A percentile compares a stretch with the other conserved stretches of the same genome.
Evolutionary conservation across 345 rosid genomes (phyloP).

Genomic region (Acer campestre): DNA sequence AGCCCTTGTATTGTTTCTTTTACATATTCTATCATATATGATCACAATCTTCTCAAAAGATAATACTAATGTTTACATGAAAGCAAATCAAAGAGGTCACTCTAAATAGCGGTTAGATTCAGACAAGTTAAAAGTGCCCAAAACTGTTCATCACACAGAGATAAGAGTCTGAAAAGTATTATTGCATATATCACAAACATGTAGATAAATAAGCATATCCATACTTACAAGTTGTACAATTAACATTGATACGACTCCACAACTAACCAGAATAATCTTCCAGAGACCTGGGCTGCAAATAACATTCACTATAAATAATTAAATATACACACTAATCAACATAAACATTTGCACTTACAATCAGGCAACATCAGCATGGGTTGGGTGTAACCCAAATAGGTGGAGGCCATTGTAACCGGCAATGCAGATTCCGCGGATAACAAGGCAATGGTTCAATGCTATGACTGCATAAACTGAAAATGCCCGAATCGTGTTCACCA

Average conservation of each 20-base stretch:
- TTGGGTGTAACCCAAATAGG: constrained; percentile 60
- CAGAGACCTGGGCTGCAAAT: background rate
- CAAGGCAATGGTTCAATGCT: constrained; percentile 53
- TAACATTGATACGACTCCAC: background rate
- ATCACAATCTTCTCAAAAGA: background rate
- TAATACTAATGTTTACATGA: background rate
- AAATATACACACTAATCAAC: background rate
- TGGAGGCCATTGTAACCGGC: constrained; percentile 34
- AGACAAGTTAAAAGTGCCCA: background rate
- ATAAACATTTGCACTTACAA: constrained; percentile 3
- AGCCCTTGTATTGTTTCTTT: background rate
- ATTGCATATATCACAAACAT: constrained; percentile 3
- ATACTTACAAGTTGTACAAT: background rate
- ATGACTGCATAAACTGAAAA: constrained; percentile 43
- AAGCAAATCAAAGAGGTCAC: background rate
- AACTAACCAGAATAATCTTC: background rate
- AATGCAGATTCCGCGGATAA: constrained; percentile 21
- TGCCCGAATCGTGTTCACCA: constrained; percentile 54
- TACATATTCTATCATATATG: background rate
- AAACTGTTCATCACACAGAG: no score
- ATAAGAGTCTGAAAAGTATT: background rate
- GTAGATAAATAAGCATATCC: constrained; percentile 1
- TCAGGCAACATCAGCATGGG: constrained; percentile 39
- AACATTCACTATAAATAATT: background rate
- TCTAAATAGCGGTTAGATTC: background rate